These are phyloP conservation scores for Mollisiaceae sp. DNA, from an alignment of 2,329 filamentous ascomycete species.

Conservation along the genomic window DNA sequence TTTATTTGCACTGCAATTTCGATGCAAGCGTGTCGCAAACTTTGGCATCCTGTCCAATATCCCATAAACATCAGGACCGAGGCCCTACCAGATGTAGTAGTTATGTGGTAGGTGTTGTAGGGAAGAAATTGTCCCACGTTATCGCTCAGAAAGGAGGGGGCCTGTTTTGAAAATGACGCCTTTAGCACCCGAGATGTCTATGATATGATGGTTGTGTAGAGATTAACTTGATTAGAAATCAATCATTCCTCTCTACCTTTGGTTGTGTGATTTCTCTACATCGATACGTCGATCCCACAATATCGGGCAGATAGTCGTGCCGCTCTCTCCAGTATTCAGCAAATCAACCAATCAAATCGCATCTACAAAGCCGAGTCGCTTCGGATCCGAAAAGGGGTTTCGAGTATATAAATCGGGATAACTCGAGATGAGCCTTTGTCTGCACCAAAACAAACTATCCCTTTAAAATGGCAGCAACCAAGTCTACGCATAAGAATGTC, in stretches of 20 bases:
- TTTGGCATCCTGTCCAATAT: too few relatives aligned
- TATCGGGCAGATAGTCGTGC: not conserved
- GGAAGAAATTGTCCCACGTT: too few relatives aligned
- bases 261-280: not conserved
- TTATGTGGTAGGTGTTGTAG: too few relatives aligned
- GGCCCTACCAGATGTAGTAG: too few relatives aligned
- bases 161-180: too few relatives aligned
- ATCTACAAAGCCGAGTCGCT: not conserved
- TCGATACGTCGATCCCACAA: slow-evolving; percentile 6
- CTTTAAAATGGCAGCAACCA: not conserved
- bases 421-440: not conserved
- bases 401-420: slow-evolving; percentile 3
- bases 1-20: too few relatives aligned
- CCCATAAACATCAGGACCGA: too few relatives aligned
- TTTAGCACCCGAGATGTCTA: too few relatives aligned
- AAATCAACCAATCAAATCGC: not conserved
- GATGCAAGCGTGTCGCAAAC: too few relatives aligned
- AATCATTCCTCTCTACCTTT: not conserved
- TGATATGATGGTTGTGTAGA: too few relatives aligned
- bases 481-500: slow-evolving; percentile 39
- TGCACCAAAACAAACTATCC: not conserved
- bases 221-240: not conserved
- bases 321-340: not conserved
- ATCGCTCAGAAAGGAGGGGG: too few relatives aligned
- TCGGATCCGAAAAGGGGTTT: slow-evolving; percentile 7